phyloP scores from a whole-genome alignment of 352 stramenopile species.

The Phytophthora agathidicida region DNA sequence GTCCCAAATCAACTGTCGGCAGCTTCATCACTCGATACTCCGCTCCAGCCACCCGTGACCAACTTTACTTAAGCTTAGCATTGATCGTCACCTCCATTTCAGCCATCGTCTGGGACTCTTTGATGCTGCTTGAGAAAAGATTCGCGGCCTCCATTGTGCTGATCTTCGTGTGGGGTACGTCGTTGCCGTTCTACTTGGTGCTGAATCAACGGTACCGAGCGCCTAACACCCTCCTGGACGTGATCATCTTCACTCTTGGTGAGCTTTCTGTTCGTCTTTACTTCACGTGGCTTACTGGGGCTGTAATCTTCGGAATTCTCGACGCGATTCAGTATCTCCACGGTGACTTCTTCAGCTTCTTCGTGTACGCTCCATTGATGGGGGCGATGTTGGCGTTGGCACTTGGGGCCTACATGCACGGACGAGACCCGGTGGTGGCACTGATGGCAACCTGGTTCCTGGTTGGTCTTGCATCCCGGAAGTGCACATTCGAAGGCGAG shows the following conservation, averaged over 20 bases:
- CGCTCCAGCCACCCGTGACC: constrained; percentile 1
- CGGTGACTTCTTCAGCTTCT: constrained; percentile 29
- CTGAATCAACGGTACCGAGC: not conserved
- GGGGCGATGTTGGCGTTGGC: constrained; percentile 1
- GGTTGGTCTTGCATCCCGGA: constrained; percentile 7
- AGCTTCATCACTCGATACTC: constrained; percentile 38
- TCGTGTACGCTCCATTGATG: constrained; percentile 14
- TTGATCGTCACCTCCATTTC: not conserved
- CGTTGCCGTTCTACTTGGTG: constrained; percentile 15
- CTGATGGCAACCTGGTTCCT: constrained; percentile 22
- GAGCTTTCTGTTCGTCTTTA: constrained; percentile 16
- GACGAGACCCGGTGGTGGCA: constrained; percentile 13
- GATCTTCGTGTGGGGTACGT: not conserved
- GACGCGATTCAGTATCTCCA: constrained; percentile 34
- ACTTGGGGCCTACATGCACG: constrained; percentile 3
- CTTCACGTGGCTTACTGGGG: constrained; percentile 24
- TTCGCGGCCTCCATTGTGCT: not conserved
- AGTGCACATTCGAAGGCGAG: constrained; percentile 6
- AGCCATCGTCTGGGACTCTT: not conserved
- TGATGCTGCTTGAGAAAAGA: not conserved
- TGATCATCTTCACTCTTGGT: constrained; percentile 7
- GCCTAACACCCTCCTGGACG: constrained; percentile 5
- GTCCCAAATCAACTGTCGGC: constrained; percentile 16
- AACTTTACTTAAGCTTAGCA: constrained; percentile 1
- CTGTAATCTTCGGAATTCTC: constrained; percentile 27